A percentile compares a stretch with the other conserved stretches of the same genome.
Evolutionary conservation across 352 stramenopile genomes (phyloP).

Genomic region (Pythium monospermum): DNA sequence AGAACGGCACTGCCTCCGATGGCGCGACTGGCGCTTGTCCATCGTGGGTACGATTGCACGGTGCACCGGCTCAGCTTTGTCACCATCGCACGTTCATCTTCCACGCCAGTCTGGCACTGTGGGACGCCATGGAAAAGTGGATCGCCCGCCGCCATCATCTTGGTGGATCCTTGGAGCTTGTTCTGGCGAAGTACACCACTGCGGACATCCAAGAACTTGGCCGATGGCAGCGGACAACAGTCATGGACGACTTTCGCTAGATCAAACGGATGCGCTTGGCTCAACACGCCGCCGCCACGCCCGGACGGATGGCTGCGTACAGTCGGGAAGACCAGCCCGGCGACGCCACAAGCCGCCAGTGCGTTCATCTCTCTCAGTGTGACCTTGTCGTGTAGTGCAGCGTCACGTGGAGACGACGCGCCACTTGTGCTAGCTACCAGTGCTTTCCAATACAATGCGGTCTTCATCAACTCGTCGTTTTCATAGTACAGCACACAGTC

Average conservation of each 20-base stretch:
- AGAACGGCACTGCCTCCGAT: slow-evolving; percentile 7
- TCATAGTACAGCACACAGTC: slow-evolving; percentile 84
- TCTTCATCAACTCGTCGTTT: slow-evolving; percentile 76
- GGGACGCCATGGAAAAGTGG: slow-evolving; percentile 20
- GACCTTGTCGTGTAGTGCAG: slow-evolving; percentile 16
- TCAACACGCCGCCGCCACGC: background rate
- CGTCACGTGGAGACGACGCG: slow-evolving; percentile 2
- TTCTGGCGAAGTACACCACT: slow-evolving; percentile 30
- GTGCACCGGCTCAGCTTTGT: slow-evolving; percentile 7
- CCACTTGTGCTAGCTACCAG: slow-evolving; percentile 3
- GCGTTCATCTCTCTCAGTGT: slow-evolving; percentile 61
- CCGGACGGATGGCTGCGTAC: background rate
- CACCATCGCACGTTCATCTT: background rate
- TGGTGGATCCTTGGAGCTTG: slow-evolving; percentile 1
- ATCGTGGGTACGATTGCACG: slow-evolving; percentile 16
- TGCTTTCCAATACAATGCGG: slow-evolving; percentile 50
- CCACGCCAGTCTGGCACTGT: background rate
- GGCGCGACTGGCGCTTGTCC: background rate
- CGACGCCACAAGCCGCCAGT: slow-evolving; percentile 48
- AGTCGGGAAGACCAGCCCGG: slow-evolving; percentile 52
- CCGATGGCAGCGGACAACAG: slow-evolving; percentile 45
- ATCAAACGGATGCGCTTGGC: slow-evolving; percentile 37
- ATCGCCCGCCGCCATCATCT: background rate
- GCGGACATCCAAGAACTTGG: slow-evolving; percentile 68
- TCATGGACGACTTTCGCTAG: slow-evolving; percentile 54